Base-by-base conservation (phyloP, 331 rosid genomes). In the Quercus phellos region DNA sequence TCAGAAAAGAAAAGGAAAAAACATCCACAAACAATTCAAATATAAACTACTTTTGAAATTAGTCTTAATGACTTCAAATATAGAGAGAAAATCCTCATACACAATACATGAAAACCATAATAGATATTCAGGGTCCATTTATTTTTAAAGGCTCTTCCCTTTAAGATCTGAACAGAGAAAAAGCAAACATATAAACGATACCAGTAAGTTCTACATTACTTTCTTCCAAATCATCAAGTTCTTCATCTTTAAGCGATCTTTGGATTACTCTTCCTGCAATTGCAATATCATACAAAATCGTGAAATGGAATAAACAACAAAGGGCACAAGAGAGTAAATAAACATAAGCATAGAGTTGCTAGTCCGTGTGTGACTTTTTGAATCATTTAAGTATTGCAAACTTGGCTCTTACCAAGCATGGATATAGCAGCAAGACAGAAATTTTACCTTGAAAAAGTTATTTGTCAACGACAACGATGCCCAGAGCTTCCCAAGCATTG, bases 401-500 rank as follows among this genome's bases (percentile, higher is more conserved):
- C 53, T 46, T 46, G 16, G 17, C 53, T 46, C 17, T 46, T 46
- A 46, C 53, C 4, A 46, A 46, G 53, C 53, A 46, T 19, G 27
- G 61, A 55, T 58, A 22, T 58, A 4, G 32, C 6, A 7, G 64
- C 12, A 58, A 5, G 14, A 13, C 17, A 7, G 30, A 3, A 56
- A 5, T 6, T 18, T 67, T 17, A 77, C 66, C 58, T 38, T 77
- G 3, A 1, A 3, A 11, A 7, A 8, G 30, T 75, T 19, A 55
- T 10, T 42, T 46, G 50, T 79, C 73, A 59, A 79, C 3, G 51
- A 79, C 55, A 34, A 79, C 34, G 4, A 61, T 2, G 1, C 77
- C 82, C 4, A 4, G n/a, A 26, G 51, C 21, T 30, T 72, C 77
- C 82, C 82, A 78, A 60, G 77, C 72, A 32, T 54, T 53, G 17